These are phyloP conservation scores for Phytophthora pisi DNA, from an alignment of 352 stramenopile genomes.

Conservation along the genomic window DNA sequence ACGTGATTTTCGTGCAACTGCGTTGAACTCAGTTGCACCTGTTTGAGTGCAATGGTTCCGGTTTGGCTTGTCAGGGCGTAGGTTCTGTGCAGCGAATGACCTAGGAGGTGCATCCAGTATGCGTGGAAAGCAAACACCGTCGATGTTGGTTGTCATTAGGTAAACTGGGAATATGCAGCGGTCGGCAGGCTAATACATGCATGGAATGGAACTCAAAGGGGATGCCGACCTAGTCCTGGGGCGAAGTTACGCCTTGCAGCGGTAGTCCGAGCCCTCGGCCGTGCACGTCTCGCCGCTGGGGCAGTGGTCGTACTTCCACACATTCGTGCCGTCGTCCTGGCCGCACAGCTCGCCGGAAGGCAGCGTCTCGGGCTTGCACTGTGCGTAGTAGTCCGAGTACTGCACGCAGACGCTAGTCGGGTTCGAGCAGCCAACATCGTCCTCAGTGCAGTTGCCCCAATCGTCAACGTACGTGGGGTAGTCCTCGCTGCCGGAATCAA, in stretches of 20 bases:
- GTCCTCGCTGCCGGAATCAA: constrained; percentile 22
- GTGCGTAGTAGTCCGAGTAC: constrained; percentile 30
- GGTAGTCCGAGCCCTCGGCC: constrained; percentile 20
- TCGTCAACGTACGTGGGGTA: constrained; percentile 28
- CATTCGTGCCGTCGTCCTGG: constrained; percentile 25
- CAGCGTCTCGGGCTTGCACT: constrained; percentile 26
- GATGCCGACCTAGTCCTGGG: not conserved
- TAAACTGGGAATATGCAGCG: not conserved
- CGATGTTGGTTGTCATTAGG: not conserved
- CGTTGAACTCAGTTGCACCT: not conserved
- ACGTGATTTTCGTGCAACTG: not conserved
- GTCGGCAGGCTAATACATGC: not conserved
- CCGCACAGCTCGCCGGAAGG: constrained; percentile 20
- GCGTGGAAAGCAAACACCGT: not conserved
- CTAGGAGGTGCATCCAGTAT: not conserved
- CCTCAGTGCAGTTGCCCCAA: constrained; percentile 26
- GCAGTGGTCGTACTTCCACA: constrained; percentile 30
- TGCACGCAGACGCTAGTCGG: constrained; percentile 22
- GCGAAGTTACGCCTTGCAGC: constrained; percentile 12
- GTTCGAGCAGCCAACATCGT: constrained; percentile 23
- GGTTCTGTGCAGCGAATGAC: not conserved
- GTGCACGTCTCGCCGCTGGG: constrained; percentile 19
- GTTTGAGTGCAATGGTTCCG: not conserved
- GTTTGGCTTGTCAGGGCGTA: not conserved
- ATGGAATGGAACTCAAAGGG: not conserved